These are phyloP conservation scores for Talaromyces stipitatus DNA, from an alignment of 495 filamentous ascomycete species.

Conservation along the genomic window DNA sequence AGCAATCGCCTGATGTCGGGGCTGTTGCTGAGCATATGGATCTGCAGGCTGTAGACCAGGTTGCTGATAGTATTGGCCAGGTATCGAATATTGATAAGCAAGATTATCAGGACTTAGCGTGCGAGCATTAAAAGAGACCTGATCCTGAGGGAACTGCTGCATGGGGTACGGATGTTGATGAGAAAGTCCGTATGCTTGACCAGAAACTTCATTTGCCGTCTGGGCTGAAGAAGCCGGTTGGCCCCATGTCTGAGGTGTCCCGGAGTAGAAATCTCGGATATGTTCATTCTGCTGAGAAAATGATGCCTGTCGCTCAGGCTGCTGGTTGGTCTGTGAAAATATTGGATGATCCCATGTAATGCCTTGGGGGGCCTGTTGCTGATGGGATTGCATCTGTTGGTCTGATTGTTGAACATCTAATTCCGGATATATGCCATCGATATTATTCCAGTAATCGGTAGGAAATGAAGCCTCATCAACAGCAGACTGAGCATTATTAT, in stretches of 20 bases:
- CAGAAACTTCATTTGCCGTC: constrained; percentile 13
- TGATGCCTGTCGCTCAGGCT: constrained; percentile 11
- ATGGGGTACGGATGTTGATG: constrained; percentile 23
- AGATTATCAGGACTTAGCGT: constrained; percentile 22
- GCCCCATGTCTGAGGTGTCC: constrained; percentile 31
- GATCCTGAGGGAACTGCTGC: constrained; percentile 26
- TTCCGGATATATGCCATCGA: constrained; percentile 27
- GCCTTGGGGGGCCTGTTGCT: constrained; percentile 17
- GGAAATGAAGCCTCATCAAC: constrained; percentile 19
- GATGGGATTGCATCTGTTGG: constrained; percentile 19
- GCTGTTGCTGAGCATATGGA: constrained; percentile 15
- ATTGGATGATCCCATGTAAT: constrained; percentile 31
- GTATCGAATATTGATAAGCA: constrained; percentile 24
- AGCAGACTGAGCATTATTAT: constrained; percentile 22
- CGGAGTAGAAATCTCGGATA: constrained; percentile 27
- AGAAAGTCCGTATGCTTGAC: constrained; percentile 19
- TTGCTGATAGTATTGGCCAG: constrained; percentile 23
- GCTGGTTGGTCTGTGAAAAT: constrained; percentile 23
- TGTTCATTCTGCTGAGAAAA: constrained; percentile 13
- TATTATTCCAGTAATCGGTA: constrained; percentile 30
- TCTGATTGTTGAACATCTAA: constrained; percentile 16
- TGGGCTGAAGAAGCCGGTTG: constrained; percentile 18
- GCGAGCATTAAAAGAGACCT: constrained; percentile 28
- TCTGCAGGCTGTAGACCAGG: neutral
- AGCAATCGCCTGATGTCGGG: constrained; percentile 3